These are phyloP conservation scores for Penicillium soppii DNA, from an alignment of 495 filamentous ascomycete genomes.

Conservation along the genomic window DNA sequence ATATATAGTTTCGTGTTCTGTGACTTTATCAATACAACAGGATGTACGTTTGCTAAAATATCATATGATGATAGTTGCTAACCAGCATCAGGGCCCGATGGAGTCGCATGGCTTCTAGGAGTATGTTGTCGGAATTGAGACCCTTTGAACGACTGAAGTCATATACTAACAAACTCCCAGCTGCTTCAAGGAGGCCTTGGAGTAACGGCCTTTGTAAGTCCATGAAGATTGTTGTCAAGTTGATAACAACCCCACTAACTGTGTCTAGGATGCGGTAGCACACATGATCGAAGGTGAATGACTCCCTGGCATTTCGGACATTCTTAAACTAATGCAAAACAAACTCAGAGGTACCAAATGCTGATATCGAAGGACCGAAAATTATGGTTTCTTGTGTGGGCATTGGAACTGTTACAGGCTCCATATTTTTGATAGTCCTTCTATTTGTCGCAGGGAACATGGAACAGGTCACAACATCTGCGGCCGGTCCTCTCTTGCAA, in stretches of 20 bases:
- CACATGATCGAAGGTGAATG: slow-evolving; percentile 44
- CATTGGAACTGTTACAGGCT: slow-evolving; percentile 65
- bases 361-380: slow-evolving; percentile 60
- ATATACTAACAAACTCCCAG: slow-evolving; percentile 13
- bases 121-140: slow-evolving; percentile 13
- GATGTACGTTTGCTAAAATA: slow-evolving; percentile 30
- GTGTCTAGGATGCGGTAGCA: slow-evolving; percentile 46
- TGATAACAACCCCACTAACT: neutral
- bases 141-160: neutral
- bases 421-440: slow-evolving; percentile 62
- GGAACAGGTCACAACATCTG: slow-evolving; percentile 53
- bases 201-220: slow-evolving; percentile 55
- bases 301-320: no score
- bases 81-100: slow-evolving; percentile 49
- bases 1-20: slow-evolving; percentile 54
- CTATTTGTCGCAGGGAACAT: slow-evolving; percentile 60
- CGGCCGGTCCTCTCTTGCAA: slow-evolving; percentile 63
- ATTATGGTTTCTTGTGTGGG: slow-evolving; percentile 70
- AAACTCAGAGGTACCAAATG: slow-evolving; percentile 62
- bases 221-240: neutral
- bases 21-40: slow-evolving; percentile 56
- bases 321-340: no score
- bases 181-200: slow-evolving; percentile 58
- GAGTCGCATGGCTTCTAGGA: slow-evolving; percentile 59
- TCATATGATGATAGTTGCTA: slow-evolving; percentile 3